A percentile compares a stretch with the other conserved stretches of the same genome.
Evolutionary conservation across 352 stramenopile species (phyloP).

Genomic region (Globisporangium radiosum): DNA sequence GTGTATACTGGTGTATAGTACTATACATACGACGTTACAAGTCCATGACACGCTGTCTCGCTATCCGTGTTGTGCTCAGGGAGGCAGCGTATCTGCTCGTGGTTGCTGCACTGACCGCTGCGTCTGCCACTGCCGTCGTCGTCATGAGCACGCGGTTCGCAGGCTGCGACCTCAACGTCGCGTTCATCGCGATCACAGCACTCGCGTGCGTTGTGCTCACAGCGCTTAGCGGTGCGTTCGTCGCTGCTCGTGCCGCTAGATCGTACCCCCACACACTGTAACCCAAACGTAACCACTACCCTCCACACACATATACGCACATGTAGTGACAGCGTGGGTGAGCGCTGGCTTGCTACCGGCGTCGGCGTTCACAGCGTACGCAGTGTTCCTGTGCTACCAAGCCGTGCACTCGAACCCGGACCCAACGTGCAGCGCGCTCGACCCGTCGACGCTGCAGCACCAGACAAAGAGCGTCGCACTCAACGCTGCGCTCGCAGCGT

Average conservation of each 20-base stretch:
- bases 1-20: neutral
- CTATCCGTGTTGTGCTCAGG: constrained; percentile 16
- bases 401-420: constrained; percentile 61
- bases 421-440: constrained; percentile 27
- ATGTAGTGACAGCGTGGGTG: constrained; percentile 45
- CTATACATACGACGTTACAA: too few species aligned
- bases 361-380: constrained; percentile 44
- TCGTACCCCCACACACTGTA: too few species aligned
- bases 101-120: constrained; percentile 26
- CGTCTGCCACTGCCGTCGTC: constrained; percentile 33
- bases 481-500: constrained; percentile 33
- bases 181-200: constrained; percentile 55
- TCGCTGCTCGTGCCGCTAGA: too few species aligned
- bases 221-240: constrained; percentile 40
- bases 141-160: constrained; percentile 51
- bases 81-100: constrained; percentile 46
- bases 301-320: too few species aligned
- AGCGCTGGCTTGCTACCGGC: constrained; percentile 58
- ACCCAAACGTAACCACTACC: too few species aligned
- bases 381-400: constrained; percentile 70
- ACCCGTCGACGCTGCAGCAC: constrained; percentile 22
- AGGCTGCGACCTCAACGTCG: constrained; percentile 41
- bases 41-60: too few species aligned
- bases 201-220: constrained; percentile 37
- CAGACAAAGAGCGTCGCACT: constrained; percentile 32